Evolutionary conservation across 257 asterid genomes (phyloP).

Genomic region (Handroanthus guayacan): DNA sequence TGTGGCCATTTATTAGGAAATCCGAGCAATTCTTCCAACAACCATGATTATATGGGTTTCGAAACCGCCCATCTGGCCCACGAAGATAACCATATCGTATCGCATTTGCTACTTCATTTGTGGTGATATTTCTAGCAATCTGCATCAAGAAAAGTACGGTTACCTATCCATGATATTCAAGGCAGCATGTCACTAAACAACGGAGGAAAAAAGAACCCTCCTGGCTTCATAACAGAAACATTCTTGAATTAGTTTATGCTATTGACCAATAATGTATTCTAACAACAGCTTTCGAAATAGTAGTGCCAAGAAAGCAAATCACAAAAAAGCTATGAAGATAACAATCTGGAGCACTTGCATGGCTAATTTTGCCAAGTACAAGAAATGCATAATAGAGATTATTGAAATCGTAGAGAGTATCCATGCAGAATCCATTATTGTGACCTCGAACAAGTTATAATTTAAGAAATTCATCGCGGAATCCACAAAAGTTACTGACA

Average conservation of each 20-base stretch:
- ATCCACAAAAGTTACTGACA: not conserved
- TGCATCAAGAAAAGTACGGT: constrained; percentile 42
- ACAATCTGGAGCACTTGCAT: constrained; percentile 3
- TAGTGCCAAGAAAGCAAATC: not conserved
- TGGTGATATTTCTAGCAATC: constrained; percentile 90
- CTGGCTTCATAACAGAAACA: not conserved
- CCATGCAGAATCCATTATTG: not conserved
- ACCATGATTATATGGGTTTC: constrained; percentile 95
- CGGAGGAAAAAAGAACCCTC: not conserved
- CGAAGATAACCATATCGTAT: constrained; percentile 86
- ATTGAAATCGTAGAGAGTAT: not conserved
- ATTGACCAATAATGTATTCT: too few relatives aligned
- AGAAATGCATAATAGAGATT: not conserved
- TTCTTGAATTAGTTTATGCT: too few relatives aligned
- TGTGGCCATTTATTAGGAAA: constrained; percentile 76
- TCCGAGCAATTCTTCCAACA: constrained; percentile 89
- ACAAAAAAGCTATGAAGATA: not conserved
- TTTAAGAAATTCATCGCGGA: not conserved
- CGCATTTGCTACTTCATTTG: constrained; percentile 89
- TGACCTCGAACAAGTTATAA: not conserved
- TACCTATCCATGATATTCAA: not conserved
- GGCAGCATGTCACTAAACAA: not conserved
- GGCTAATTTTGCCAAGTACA: not conserved
- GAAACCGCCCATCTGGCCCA: constrained; percentile 88
- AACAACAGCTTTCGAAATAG: not conserved